phyloP scores from a whole-genome alignment of 371 early-diverging fungal species.

The Rhizopus arrhizus region DNA sequence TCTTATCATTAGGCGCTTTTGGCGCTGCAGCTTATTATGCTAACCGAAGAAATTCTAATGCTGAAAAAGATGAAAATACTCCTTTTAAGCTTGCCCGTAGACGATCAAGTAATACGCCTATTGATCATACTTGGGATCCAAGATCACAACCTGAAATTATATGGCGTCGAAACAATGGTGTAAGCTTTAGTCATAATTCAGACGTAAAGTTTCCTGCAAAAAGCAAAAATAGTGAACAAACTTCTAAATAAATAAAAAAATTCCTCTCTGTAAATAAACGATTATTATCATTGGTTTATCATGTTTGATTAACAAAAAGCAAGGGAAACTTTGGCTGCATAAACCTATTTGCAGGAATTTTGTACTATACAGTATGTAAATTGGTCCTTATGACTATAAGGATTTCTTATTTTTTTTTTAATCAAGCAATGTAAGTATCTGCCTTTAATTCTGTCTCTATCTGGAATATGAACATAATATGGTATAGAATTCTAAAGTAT shows the following conservation, averaged over 20 bases:
- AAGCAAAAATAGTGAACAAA: conserved; percentile 12
- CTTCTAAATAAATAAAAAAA: conserved; percentile 3
- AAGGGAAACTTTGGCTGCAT: not conserved
- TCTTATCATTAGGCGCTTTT: conserved; percentile 49
- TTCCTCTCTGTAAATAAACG: not conserved
- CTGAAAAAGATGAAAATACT: conserved; percentile 8
- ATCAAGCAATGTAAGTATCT: too few relatives aligned
- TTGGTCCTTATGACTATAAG: too few relatives aligned
- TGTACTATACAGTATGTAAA: too few relatives aligned
- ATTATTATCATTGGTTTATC: not conserved
- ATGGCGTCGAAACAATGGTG: conserved; percentile 51
- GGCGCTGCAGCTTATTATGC: conserved; percentile 42
- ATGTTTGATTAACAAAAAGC: too few relatives aligned
- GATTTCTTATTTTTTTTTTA: too few relatives aligned
- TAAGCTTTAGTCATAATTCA: conserved; percentile 50
- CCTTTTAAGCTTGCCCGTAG: conserved; percentile 42
- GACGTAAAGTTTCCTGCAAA: conserved; percentile 32
- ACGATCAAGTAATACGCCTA: conserved; percentile 31
- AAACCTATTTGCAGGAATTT: too few relatives aligned
- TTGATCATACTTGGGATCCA: conserved; percentile 34
- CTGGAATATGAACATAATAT: too few relatives aligned
- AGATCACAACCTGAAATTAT: conserved; percentile 44
- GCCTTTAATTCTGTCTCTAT: too few relatives aligned
- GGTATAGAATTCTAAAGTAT: too few relatives aligned
- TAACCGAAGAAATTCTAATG: conserved; percentile 26